Evolutionary conservation across 2,329 filamentous ascomycete species (phyloP).

Genomic region (Mollisia scopiformis): DNA sequence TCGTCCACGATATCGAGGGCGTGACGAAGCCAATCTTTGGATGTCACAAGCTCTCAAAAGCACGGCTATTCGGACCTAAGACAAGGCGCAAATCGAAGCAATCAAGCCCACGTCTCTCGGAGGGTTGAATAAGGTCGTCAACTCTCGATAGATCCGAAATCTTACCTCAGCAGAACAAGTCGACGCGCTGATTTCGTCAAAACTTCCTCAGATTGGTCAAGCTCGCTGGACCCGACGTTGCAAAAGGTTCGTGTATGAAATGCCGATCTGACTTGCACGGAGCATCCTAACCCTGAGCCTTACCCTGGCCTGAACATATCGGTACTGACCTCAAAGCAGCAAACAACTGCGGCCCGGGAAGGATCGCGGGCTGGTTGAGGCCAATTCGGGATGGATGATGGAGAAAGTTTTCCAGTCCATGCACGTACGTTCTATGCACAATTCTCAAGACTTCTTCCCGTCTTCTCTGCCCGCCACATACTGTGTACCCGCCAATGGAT

Average conservation of each 20-base stretch:
- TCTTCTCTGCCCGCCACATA: slow-evolving; percentile 22
- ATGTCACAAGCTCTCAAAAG: slow-evolving; percentile 23
- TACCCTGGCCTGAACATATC: slow-evolving; percentile 25
- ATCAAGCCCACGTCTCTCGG: slow-evolving; percentile 16
- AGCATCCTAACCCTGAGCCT: slow-evolving; percentile 9
- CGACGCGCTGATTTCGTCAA: slow-evolving; percentile 7
- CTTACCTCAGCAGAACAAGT: slow-evolving; percentile 6
- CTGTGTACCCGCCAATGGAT: slow-evolving; percentile 5
- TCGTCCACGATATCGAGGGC: slow-evolving; percentile 27
- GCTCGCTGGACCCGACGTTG: neutral
- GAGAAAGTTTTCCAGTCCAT: slow-evolving; percentile 6
- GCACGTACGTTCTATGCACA: slow-evolving; percentile 15
- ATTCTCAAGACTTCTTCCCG: slow-evolving; percentile 18
- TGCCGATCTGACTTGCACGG: slow-evolving; percentile 18
- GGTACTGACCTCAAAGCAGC: slow-evolving; percentile 24
- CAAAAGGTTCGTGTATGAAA: slow-evolving; percentile 12
- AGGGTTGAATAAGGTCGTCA: neutral
- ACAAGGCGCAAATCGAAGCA: slow-evolving; percentile 17
- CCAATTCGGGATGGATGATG: slow-evolving; percentile 15
- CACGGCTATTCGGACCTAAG: slow-evolving; percentile 15
- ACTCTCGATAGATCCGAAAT: neutral
- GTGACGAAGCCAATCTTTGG: slow-evolving; percentile 11
- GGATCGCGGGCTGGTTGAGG: slow-evolving; percentile 10
- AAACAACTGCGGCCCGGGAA: slow-evolving; percentile 19
- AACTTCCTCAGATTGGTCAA: slow-evolving; percentile 4